These are phyloP conservation scores for Strobilomyces dryophilus DNA, from an alignment of 768 basidiomycete species.

Conservation along the genomic window DNA sequence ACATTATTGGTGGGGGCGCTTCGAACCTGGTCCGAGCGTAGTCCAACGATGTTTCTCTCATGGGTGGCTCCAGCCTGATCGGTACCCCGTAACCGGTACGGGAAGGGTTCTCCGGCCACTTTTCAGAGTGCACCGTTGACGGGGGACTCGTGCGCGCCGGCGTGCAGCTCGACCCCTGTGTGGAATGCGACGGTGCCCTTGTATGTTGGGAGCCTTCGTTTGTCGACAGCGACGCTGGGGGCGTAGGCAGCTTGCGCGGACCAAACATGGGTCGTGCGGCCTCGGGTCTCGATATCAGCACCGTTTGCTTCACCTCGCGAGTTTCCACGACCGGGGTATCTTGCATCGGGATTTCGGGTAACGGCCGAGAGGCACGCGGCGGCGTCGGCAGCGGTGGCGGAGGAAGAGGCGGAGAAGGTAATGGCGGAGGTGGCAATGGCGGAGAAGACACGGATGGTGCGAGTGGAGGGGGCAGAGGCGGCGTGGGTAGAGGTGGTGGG, in stretches of 20 bases:
- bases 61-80: constrained; percentile 23
- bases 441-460: constrained; percentile 16
- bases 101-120: constrained; percentile 23
- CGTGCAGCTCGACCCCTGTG: constrained; percentile 23
- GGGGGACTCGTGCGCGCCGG: constrained; percentile 30
- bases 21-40: constrained; percentile 20
- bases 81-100: constrained; percentile 21
- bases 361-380: constrained; percentile 25
- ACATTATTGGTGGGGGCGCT: constrained; percentile 14
- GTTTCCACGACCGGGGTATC: constrained; percentile 11
- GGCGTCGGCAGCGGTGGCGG: constrained; percentile 26
- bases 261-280: constrained; percentile 15
- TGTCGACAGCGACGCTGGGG: constrained; percentile 24
- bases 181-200: constrained; percentile 19
- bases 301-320: constrained; percentile 16
- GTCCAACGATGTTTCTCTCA: constrained; percentile 21
- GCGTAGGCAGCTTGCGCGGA: constrained; percentile 31
- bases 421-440: constrained; percentile 16
- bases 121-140: constrained; percentile 29
- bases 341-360: constrained; percentile 28
- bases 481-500: constrained; percentile 14
- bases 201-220: constrained; percentile 19
- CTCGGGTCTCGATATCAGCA: constrained; percentile 17
- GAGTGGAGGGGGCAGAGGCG: constrained; percentile 24
- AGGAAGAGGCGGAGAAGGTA: constrained; percentile 23